Base-by-base conservation (phyloP, 2,329 filamentous ascomycete species). In the Phialophora chinensis region DNA sequence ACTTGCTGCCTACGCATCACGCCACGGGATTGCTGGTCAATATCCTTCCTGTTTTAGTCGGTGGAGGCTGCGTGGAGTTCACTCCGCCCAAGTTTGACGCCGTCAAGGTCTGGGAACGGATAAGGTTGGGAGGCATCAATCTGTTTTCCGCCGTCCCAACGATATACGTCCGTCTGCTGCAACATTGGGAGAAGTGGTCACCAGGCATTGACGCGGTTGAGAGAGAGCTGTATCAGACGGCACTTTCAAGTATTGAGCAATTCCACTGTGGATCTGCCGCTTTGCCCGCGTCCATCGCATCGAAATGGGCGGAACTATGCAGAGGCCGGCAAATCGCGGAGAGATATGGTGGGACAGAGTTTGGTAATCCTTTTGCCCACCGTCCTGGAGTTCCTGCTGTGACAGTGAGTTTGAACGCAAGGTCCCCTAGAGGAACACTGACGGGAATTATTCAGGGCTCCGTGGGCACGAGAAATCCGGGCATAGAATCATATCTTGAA, bases 301-400 rank as follows among this genome's bases (percentile, higher is more conserved):
- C 71, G 29, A 78, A 75, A 59, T 81, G 80, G 50, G 73, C 74
- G 2, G 75, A 77, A 27, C 79, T 81, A 17, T 78, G 77, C 0
- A 50, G 35, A 6, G 76, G 77, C 6, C 76, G 76, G 62, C 72
- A 66, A 14, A 81, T 81, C 50, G 59, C 79, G 44, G 79, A 79
- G 54, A 69, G 80, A 49, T 82, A 82, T 62, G 80, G 80, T 1
- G 78, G 78, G 0, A 81, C 80, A 0, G 80, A 81, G 58, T 79
- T 81, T 71, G 77, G 78, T 0, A 77, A 77, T 12, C 74, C 79
- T 0, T 78, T 81, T 57, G 5, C 74, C 74, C 10, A 65, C 80
- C 4, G 20, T 58, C 14, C 23, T 27, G 35, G 42, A 49, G 44
- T 17, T 49, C 25, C 38, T 20, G 17, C 44, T 25, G 25, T 58